Base-by-base conservation (phyloP, 2,329 filamentous ascomycete genomes). In the Madurella fahalii region DNA sequence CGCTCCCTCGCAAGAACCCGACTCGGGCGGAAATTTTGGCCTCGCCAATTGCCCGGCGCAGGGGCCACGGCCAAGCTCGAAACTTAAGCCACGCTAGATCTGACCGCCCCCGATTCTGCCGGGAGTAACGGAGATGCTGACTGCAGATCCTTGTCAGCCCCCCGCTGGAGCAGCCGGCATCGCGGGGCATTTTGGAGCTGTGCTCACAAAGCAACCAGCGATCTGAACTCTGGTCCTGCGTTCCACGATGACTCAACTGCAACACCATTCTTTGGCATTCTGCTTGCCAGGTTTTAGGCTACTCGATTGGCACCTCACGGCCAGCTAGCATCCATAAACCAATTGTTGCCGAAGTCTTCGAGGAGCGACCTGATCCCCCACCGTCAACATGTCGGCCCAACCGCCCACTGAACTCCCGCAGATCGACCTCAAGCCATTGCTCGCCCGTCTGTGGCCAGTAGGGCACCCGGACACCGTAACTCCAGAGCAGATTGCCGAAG, bases 401-500 rank as follows among this genome's bases (percentile, higher is more conserved):
- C 43, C 50, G 17, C 34, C 34, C 11, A 4, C 34, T 11, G 54
- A 65, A 56, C 64, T 63, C 18, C 63, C 59, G 31, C 37, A 65
- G 15, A 64, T 81, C 65, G 78, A 83, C 63, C 87, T 92, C 71
- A 88, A 87, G 61, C 83, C 85, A 40, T 76, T 93, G 32, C 80
- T 93, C 55, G 84, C 84, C 66, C 82, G 87, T 56, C 77, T 93
- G 42, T 90, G 87, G 86, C 86, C 81, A 31, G 66, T 77, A 67
- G 68, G 72, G 15, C 60, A 64, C 43, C 50, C 58, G 5, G 64
- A 70, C 40, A 68, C 73, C 3, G 86, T 92, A 52, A 83, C 84
- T 15, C 84, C 92, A 12, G 77, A 83, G 48, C 90, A 96, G 69
- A 94, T 99, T 69, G 90, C 93, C 56, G 80, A 86, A n/a, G 92